Conservation (phyloP, 352 stramenopile genomes). For the Pythium aquatile region DNA sequence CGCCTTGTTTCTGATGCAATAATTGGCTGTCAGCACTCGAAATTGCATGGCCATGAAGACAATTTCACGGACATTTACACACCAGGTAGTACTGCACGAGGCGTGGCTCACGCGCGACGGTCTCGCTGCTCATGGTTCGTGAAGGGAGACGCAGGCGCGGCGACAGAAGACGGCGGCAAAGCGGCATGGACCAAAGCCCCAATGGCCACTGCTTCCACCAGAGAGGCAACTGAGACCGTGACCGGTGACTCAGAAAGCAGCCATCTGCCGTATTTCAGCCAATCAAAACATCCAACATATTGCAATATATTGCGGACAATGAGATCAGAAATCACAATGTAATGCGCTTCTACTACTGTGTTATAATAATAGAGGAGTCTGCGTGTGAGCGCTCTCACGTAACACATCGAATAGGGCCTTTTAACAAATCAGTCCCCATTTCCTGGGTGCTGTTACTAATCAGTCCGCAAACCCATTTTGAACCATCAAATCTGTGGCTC, state of each 20-base stretch:
- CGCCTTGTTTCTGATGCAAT: conserved; percentile 47
- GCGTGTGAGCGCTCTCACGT: no score
- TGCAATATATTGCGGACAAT: not conserved
- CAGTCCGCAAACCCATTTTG: no score
- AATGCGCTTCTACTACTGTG: no score
- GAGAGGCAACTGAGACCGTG: not conserved
- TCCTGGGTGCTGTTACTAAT: no score
- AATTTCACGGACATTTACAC: not conserved
- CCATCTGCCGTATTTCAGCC: conserved; percentile 8
- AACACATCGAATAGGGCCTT: no score
- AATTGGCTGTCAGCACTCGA: not conserved
- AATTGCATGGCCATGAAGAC: not conserved
- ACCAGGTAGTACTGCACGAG: conserved; percentile 78
- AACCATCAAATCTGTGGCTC: no score
- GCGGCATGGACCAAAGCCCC: conserved; percentile 3
- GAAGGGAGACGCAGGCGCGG: not conserved
- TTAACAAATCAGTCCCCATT: no score
- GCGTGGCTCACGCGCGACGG: conserved; percentile 12
- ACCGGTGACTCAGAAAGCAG: conserved; percentile 1
- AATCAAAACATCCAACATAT: conserved; percentile 3
- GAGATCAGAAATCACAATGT: no score
- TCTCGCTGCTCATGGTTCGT: conserved; percentile 12
- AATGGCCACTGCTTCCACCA: conserved; percentile 1
- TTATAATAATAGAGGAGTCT: no score
- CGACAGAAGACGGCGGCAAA: not conserved